A percentile compares a stretch with the other conserved stretches of the same genome.
Evolutionary conservation across 1,284 basidiomycete species (phyloP).

Genomic region (Uromyces viciae-fabae): DNA sequence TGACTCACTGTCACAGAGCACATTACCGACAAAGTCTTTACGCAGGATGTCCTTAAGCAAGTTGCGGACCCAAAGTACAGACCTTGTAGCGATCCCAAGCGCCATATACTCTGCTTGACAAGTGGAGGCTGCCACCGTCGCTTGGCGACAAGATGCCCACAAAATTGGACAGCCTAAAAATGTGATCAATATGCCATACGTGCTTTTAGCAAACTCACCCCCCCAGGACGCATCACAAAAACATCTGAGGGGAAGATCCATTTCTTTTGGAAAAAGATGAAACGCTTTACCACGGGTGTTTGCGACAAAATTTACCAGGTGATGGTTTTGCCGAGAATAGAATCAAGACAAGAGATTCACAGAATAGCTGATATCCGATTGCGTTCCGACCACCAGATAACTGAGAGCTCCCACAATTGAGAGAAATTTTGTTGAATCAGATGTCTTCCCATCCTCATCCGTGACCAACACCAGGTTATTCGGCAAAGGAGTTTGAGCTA

Average conservation of each 20-base stretch:
- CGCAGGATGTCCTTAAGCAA: neutral
- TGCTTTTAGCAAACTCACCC: neutral
- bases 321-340: no score
- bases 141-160: neutral
- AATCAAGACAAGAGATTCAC: no score
- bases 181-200: neutral
- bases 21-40: neutral
- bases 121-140: neutral
- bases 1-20: neutral
- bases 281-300: no score
- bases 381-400: no score
- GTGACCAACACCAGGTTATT: neutral
- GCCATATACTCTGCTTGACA: constrained; percentile 18
- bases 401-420: no score
- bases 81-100: neutral
- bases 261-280: no score
- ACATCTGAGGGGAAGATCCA: no score
- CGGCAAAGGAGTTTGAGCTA: neutral
- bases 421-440: neutral
- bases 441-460: neutral
- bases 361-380: no score
- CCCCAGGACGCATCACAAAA: no score
- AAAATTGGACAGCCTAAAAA: neutral
- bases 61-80: neutral
- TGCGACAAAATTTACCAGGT: no score